Evolutionary conservation across 306 rosid genomes (phyloP).

Genomic region (Psophocarpus tetragonolobus): DNA sequence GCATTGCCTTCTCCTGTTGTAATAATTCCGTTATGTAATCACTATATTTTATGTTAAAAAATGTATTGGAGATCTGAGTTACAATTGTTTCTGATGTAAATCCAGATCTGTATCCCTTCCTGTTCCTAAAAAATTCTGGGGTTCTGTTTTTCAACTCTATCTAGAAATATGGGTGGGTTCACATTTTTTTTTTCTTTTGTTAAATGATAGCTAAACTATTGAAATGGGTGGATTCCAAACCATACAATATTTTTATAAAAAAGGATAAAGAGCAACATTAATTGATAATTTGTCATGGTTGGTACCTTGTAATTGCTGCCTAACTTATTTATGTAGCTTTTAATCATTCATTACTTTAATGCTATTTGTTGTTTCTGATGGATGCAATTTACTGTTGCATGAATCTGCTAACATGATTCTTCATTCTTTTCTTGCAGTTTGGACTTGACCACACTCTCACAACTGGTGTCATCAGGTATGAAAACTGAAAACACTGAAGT

Average conservation of each 20-base stretch:
- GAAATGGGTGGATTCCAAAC: not conserved
- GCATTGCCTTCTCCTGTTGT: not conserved
- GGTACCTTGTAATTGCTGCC: slow-evolving; percentile 13
- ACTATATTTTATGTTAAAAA: not conserved
- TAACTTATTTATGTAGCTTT: not conserved
- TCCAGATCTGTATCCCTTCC: not conserved
- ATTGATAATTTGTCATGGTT: not conserved
- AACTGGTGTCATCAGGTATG: slow-evolving; percentile 92
- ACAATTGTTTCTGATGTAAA: not conserved
- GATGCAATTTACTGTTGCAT: slow-evolving; percentile 2
- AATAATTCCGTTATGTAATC: not conserved
- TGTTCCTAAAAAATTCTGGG: not conserved
- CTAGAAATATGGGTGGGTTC: not conserved
- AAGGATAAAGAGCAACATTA: not conserved
- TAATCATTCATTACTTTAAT: not conserved
- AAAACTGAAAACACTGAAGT: slow-evolving; percentile 13
- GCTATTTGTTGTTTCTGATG: slow-evolving; percentile 19
- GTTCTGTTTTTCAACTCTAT: not conserved
- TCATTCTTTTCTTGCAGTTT: slow-evolving; percentile 64
- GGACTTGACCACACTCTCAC: slow-evolving; percentile 99
- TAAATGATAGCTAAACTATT: not conserved
- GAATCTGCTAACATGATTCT: slow-evolving; percentile 13
- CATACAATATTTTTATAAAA: not conserved
- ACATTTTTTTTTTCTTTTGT: not conserved
- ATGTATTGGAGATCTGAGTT: not conserved